Evolutionary conservation across 2,329 filamentous ascomycete species (phyloP), one percentile per base, ranked within the genome.

Genomic region (Neonectria faginata): DNA sequence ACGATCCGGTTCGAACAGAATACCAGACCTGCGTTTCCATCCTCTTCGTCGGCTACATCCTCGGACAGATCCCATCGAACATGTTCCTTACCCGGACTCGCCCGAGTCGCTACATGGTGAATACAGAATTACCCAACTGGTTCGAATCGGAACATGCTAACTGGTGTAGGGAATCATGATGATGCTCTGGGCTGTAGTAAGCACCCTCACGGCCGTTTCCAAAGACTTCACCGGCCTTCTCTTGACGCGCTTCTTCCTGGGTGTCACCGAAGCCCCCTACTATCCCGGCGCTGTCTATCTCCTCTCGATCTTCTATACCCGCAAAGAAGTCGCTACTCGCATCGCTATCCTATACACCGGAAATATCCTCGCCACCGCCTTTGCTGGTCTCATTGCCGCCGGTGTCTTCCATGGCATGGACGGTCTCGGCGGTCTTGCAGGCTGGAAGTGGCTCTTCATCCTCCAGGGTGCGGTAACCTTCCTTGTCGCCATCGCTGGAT

Each of bases 361-460:
- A 6, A 77, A 76, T 33, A 74, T 79, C 33, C 62, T 78, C 8
- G 75, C 76, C 0, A 77, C 73, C 3, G 78, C 79, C 3, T 83
- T 83, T 53, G 78, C 79, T 0, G 82, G 82, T 12, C 77, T 84
- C 10, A 81, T 85, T 42, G 81, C 80, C 0, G 79, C 81, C 1
- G 82, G 78, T 5, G 79, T 82, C 18, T 83, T 83, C 57, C 74
- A 70, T 18, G 71, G 71, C 0, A 68, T 78, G 33, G 74, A 75
- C 10, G 73, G 73, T 1, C 62, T 70, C 3, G 67, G 59, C 12
- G 70, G 73, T 0, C 41, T 78, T 2, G 62, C 67, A 2, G 76
- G 76, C 2, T 78, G 77, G 77, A 75, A 73, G 51, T 79, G 77
- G 73, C 81, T 91, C 0, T 92, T 91, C 74, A 89, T 92, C 53